Evolutionary conservation across 1,284 basidiomycete genomes (phyloP).

Genomic region (Cystobasidium sp.): DNA sequence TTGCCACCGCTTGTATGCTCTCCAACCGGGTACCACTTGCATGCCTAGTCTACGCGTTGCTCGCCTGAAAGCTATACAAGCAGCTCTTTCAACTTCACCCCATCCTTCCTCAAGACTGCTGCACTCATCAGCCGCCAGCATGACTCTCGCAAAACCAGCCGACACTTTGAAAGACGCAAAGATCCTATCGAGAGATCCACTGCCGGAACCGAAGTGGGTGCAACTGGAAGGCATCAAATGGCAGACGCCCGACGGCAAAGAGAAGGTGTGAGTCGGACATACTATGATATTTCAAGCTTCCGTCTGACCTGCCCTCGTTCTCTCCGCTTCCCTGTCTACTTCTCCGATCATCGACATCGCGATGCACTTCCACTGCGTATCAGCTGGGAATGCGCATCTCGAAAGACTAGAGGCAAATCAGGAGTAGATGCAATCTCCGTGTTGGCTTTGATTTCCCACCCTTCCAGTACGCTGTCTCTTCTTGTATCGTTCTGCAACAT

Average conservation of each 20-base stretch:
- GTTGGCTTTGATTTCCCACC: slow-evolving; percentile 67
- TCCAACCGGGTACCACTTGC: background rate
- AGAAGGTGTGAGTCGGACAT: slow-evolving; percentile 32
- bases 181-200: slow-evolving; percentile 20
- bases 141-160: slow-evolving; percentile 39
- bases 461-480: slow-evolving; percentile 1
- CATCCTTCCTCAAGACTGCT: background rate
- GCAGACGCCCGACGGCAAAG: slow-evolving; percentile 40
- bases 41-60: background rate
- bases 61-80: slow-evolving; percentile 11
- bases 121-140: slow-evolving; percentile 13
- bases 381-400: slow-evolving; percentile 37
- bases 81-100: background rate
- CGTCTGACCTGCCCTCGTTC: background rate
- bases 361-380: too few species aligned
- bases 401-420: slow-evolving; percentile 37
- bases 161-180: slow-evolving; percentile 37
- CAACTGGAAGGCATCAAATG: slow-evolving; percentile 42
- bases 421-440: slow-evolving; percentile 70
- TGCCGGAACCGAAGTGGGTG: slow-evolving; percentile 40
- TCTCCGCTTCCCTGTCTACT: background rate
- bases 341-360: background rate
- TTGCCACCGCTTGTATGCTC: background rate
- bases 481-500: background rate
- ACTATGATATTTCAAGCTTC: background rate